A percentile compares a stretch with the other conserved stretches of the same genome.
Conservation (phyloP, 169 alveolate species). For the Neospora caninum region DNA sequence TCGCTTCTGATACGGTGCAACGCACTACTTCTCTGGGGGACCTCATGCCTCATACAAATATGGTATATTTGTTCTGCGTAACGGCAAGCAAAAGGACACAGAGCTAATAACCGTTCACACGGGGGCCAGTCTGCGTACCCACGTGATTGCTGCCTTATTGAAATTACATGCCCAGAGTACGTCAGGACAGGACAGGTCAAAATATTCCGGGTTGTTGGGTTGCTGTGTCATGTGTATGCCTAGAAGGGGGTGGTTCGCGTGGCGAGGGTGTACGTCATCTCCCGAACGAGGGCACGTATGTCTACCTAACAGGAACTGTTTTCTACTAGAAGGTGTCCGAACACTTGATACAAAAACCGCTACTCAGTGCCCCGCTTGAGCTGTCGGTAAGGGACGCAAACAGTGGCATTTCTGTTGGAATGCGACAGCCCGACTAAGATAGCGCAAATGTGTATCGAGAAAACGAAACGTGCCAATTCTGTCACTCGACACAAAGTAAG, state of each 20-base stretch:
- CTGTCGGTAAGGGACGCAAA: no score
- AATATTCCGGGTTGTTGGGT: background rate
- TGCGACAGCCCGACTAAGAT: no score
- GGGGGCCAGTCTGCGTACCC: background rate
- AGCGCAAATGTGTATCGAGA: no score
- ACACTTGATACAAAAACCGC: no score
- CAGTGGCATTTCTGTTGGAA: no score
- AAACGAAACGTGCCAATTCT: no score
- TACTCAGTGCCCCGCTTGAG: no score
- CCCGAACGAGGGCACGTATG: background rate
- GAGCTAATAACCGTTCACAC: background rate
- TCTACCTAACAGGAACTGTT: background rate
- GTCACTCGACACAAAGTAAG: no score
- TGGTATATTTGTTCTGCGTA: background rate
- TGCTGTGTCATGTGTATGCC: background rate
- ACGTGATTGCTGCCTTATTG: background rate
- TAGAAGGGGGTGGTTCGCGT: background rate
- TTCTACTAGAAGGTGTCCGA: background rate
- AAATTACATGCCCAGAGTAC: no score
- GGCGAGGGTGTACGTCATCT: background rate
- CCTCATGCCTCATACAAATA: background rate
- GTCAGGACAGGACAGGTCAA: background rate
- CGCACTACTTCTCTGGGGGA: background rate
- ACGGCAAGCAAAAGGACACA: background rate
- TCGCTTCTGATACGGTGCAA: background rate